A percentile compares a stretch with the other conserved stretches of the same genome.
phyloP scores from a whole-genome alignment of 2,329 filamentous ascomycete genomes.

The Aspergillus sojae region DNA sequence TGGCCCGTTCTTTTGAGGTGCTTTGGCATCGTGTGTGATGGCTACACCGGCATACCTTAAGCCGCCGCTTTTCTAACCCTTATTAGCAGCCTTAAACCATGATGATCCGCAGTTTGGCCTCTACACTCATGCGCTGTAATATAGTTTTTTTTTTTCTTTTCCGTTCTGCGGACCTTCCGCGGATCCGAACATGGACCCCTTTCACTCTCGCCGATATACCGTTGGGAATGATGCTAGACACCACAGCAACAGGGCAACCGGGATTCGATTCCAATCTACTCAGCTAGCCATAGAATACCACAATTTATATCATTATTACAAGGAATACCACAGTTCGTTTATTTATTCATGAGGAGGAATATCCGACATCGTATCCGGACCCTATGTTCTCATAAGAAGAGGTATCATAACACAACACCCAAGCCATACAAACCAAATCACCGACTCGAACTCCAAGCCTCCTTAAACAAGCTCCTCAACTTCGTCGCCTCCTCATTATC shows the following conservation, averaged over 20 bases:
- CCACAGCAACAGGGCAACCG: background rate
- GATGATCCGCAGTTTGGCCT: background rate
- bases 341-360: background rate
- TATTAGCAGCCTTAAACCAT: background rate
- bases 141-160: background rate
- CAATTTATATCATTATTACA: background rate
- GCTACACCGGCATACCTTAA: background rate
- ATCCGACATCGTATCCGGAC: background rate
- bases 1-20: background rate
- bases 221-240: background rate
- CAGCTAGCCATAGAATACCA: background rate
- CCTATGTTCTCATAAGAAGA: background rate
- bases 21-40: background rate
- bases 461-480: constrained; percentile 68
- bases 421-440: constrained; percentile 6
- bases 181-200: background rate
- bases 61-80: background rate
- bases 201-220: background rate
- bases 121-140: background rate
- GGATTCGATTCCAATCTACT: background rate
- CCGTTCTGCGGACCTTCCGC: background rate
- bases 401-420: constrained; percentile 8
- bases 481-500: constrained; percentile 68
- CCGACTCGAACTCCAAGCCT: constrained; percentile 58
- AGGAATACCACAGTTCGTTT: background rate